Percentiles rank a stretch among this genome's conserved stretches.
Evolutionary conservation across 495 filamentous ascomycete species (phyloP).

Genomic region (Xylaria cubensis): DNA sequence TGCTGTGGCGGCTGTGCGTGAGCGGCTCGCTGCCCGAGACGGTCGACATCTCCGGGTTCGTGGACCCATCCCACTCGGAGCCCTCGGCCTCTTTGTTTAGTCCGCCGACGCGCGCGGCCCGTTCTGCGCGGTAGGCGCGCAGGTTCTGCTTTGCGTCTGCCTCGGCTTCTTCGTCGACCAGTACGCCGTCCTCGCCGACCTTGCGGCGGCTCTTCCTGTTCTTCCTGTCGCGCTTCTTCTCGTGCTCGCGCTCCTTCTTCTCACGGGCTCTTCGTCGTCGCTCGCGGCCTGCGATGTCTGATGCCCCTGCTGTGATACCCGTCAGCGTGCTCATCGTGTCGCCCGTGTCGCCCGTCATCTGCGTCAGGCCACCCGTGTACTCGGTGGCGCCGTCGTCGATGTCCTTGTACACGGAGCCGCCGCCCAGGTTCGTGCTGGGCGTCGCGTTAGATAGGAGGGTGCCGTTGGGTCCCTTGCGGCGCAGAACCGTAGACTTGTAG

Average conservation of each 20-base stretch:
- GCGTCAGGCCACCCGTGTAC: constrained; percentile 48
- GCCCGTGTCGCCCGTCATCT: constrained; percentile 49
- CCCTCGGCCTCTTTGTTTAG: constrained; percentile 80
- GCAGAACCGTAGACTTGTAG: constrained; percentile 95
- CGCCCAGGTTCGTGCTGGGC: constrained; percentile 78
- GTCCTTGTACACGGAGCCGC: constrained; percentile 74
- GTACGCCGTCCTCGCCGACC: constrained; percentile 51
- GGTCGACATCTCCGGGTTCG: constrained; percentile 58
- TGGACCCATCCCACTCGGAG: constrained; percentile 70
- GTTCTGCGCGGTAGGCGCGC: constrained; percentile 82
- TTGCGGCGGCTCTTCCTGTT: constrained; percentile 42
- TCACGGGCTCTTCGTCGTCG: constrained; percentile 56
- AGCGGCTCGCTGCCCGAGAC: constrained; percentile 59
- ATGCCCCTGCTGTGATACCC: constrained; percentile 55
- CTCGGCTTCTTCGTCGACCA: constrained; percentile 67
- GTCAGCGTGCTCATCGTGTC: constrained; percentile 40
- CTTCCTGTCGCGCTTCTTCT: constrained; percentile 53
- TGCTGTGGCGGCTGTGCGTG: constrained; percentile 54
- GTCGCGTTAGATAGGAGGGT: constrained; percentile 81
- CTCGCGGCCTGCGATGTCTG: constrained; percentile 55
- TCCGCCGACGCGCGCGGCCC: constrained; percentile 82
- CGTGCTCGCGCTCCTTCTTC: constrained; percentile 55
- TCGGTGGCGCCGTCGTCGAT: constrained; percentile 65
- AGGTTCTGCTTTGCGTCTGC: constrained; percentile 65
- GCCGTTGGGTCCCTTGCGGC: constrained; percentile 88